Evolutionary conservation across 1,284 basidiomycete species (phyloP), one percentile per base, ranked within the genome.

Genomic region (Salmacisia buchloeana): DNA sequence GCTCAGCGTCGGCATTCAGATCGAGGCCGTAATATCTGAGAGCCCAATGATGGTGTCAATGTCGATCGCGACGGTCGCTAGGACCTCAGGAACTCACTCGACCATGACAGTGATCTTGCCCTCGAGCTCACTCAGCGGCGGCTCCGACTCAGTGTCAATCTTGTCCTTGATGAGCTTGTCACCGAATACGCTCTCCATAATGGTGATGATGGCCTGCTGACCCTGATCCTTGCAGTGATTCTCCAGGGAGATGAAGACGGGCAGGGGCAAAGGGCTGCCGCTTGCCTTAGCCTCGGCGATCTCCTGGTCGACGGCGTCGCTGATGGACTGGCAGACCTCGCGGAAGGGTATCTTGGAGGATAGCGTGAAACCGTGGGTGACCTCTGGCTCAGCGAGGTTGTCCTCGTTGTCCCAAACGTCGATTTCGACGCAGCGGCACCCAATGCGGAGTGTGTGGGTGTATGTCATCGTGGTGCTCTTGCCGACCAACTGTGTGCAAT

Each of bases 391-490:
- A 49, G 82, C 80, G 2, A 81, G 80, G 3, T 83, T 83, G 25
- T 68, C 59, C 0, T 75, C 73, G 15, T 70, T 65, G 12, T 85
- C 83, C 87, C 87, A 88, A 15, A 86, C 86, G 69, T 88, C 87
- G 63, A 88, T 86, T 75, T 88, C 87, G 78, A 88, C 85, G 71
- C 86, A 88, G 38, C 86, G 83, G 3, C 83, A 85, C 52, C 83
- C 82, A 3, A 84, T 82, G 29, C 80, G 79, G 15, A 88, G 78
- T 43, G 87, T 85, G 65, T 86, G 83, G 3, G 81, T 83, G 72
- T 88, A 88, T 0, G 83, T 83, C 1, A 82, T 81, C 1, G 85
- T 82, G 6, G 85, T 86, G 3, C 85, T 81, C 36, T 81, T 82
- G 2, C 87, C 87, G 29, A 86, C 79, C 13, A 88, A 76, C 73